Evolutionary conservation across 2,329 filamentous ascomycete genomes (phyloP), one percentile per base, ranked within the genome.

Genomic region (Nigrograna mackinnonii): DNA sequence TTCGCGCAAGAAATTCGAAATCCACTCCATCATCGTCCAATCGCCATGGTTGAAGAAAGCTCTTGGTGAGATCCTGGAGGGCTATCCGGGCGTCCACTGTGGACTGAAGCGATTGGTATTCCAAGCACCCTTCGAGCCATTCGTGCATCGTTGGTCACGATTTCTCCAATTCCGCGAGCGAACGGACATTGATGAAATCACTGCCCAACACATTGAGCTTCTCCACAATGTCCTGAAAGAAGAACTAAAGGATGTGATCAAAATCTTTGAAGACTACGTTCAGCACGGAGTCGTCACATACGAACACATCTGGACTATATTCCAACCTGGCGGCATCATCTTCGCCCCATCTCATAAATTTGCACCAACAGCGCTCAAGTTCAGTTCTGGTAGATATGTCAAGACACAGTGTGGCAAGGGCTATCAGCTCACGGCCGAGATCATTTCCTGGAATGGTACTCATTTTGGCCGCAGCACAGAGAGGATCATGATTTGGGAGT

Each of bases 11-110:
- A 79, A 79, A 34, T 75, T 85, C 22, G 69, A 79, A 39, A 74
- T 85, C 19, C 75, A 86, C 54, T 83, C 79, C 35, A 78, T 88
- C 44, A 74, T 85, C 33, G 68, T 87, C 5, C 84, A 88, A 62
- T 84, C 79, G 16, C 80, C 82, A 2, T 70, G 77, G 41, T 66
- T 88, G 31, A 84, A 83, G 64, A 69, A 72, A 2, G 73, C 80
- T 4, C 71, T 88, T 0, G 69, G 69, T 7, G 71, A 76, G 9
- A 73, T 85, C 6, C 70, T 86, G 17, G 65, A 73, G 1, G 78
- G 72, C 7, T 86, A 85, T 46, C 79, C 79, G 0, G 82, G 83
- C 1, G 71, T 87, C 21, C 79, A 80, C 2, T 77, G 79, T 22
- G 74, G 72, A 9, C 68, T 87, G 20, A 74, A 81, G 14, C 75